Percentiles rank a stretch among this genome's conserved stretches.
Evolutionary conservation across 2,329 filamentous ascomycete species (phyloP).

Genomic region (Aspergillus awamori): DNA sequence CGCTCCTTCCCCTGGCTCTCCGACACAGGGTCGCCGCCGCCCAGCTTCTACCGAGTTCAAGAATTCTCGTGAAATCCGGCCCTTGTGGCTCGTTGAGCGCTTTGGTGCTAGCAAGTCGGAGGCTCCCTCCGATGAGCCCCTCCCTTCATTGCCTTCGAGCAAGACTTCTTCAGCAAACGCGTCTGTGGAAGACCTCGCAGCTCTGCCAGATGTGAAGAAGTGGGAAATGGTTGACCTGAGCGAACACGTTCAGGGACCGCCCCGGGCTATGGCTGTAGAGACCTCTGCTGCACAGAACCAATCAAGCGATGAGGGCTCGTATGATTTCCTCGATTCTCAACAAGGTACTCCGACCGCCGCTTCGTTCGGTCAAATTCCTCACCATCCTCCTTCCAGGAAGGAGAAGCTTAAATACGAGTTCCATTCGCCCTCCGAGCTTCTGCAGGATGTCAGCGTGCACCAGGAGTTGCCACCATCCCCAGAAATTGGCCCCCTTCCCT

Average conservation of each 20-base stretch:
- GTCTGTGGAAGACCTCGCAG: conserved; percentile 48
- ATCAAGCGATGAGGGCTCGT: conserved; percentile 33
- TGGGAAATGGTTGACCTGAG: conserved; percentile 37
- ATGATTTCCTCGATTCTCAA: conserved; percentile 61
- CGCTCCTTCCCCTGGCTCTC: conserved; percentile 45
- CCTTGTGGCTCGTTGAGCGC: conserved; percentile 78
- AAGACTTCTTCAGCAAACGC: conserved; percentile 51
- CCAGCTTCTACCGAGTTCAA: conserved; percentile 57
- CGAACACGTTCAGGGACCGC: conserved; percentile 21
- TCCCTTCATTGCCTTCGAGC: conserved; percentile 57
- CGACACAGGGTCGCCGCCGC: conserved; percentile 47
- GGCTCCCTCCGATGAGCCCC: conserved; percentile 43
- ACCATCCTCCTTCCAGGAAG: conserved; percentile 29
- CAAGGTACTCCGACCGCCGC: conserved; percentile 70
- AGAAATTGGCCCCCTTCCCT: conserved; percentile 29
- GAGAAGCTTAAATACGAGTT: conserved; percentile 51
- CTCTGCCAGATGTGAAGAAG: conserved; percentile 30
- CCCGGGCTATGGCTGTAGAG: conserved; percentile 30
- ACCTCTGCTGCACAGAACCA: conserved; percentile 40
- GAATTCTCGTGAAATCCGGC: conserved; percentile 69
- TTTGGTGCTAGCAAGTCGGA: conserved; percentile 50
- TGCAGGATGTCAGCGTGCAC: conserved; percentile 39
- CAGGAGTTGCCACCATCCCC: conserved; percentile 30
- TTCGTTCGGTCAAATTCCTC: conserved; percentile 42
- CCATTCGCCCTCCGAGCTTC: conserved; percentile 50